Conservation (phyloP, 305 asterid genomes). For the Plantago lanceolata region DNA sequence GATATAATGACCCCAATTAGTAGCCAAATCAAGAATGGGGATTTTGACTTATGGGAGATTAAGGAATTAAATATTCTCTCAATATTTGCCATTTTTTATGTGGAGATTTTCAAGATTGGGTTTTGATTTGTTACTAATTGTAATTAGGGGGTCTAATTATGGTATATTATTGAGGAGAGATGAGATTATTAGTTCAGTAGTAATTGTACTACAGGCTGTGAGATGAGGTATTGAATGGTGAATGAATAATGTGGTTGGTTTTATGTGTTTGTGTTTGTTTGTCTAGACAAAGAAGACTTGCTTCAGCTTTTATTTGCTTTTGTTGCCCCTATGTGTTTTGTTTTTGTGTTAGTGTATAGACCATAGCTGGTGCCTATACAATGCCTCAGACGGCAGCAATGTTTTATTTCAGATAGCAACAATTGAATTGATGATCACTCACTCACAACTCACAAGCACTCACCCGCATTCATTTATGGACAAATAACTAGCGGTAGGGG, state of each 20-base stretch:
- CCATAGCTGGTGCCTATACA: background rate
- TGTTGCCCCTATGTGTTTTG: background rate
- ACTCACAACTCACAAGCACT: too few relatives aligned
- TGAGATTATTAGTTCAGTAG: slow-evolving; percentile 14
- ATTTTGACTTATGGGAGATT: slow-evolving; percentile 5
- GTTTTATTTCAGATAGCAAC: too few relatives aligned
- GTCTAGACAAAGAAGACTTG: background rate
- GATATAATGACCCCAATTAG: too few relatives aligned
- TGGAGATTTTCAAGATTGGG: slow-evolving; percentile 21
- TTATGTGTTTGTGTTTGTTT: slow-evolving; percentile 7
- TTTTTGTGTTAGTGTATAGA: background rate
- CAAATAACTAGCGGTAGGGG: too few relatives aligned
- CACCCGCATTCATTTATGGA: too few relatives aligned
- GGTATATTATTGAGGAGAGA: background rate
- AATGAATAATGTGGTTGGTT: background rate
- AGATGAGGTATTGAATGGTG: too few relatives aligned
- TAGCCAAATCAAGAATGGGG: too few relatives aligned
- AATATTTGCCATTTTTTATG: too few relatives aligned
- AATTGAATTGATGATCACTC: too few relatives aligned
- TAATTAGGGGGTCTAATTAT: too few relatives aligned
- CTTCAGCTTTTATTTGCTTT: background rate
- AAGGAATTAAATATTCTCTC: background rate
- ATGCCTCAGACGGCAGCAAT: background rate
- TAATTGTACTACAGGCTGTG: background rate
- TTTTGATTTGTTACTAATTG: slow-evolving; percentile 13